Base-by-base conservation (phyloP, 140 eudicot genomes). In the Ambrosia hybrid region DNA sequence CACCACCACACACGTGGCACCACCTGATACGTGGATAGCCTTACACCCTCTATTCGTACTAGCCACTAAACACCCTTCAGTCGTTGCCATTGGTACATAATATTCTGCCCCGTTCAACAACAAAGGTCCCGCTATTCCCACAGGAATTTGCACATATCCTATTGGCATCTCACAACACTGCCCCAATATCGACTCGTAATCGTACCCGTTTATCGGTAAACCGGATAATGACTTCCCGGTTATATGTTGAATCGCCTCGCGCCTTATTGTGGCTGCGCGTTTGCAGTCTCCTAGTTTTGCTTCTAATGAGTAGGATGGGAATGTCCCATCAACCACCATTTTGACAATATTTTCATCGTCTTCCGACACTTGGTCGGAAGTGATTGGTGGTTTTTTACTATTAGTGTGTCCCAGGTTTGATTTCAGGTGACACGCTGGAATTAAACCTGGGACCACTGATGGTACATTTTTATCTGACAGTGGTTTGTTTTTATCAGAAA, bases 131-230 rank as follows among this genome's bases (percentile, higher is more conserved):
- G 76, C 85, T 4, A 82, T 55, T 9, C 85, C 85, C 17, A 82
- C 85, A 1, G 85, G 85, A 4, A 82, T 60, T 61, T 82, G 85
- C 12, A 82, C 81, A 51, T 82, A 82, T n/a, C 80, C 83, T 0
- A 82, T 68, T 1, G 86, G 83, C 85, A 82, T 76, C 77, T 81
- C 85, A 49, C 85, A 81, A 70, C 85, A 77, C 65, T 73, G 83
- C n/a, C 83, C 80, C 17, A 72, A 15, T 6, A 82, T 78, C 6
- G 86, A 75, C 6, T 61, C 73, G 4, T 82, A 82, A 74, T 78
- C 71, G 17, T 77, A 82, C 48, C 86, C 83, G 3, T 82, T 80
- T 1, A 82, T n/a, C 2, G 80, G 80, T 21, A 82, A 56, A 7
- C 83, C 80, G 3, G 8, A 7, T 4, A 80, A 41, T 0, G 85